Evolutionary conservation across 2,329 filamentous ascomycete species (phyloP).

Genomic region (Hypomyces rosellus): DNA sequence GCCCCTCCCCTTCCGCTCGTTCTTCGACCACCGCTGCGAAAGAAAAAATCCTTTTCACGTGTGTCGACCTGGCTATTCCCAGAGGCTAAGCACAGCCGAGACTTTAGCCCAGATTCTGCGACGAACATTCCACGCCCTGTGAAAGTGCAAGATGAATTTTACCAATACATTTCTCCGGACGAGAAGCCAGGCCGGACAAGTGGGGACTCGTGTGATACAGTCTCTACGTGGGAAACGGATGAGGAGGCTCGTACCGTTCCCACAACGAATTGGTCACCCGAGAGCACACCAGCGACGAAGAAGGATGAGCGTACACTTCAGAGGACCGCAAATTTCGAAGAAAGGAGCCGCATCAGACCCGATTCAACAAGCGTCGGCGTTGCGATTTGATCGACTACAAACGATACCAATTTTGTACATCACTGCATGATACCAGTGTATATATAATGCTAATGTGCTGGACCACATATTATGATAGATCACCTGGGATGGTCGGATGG

Average conservation of each 20-base stretch:
- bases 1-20: conserved; percentile 51
- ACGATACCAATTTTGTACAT: conserved; percentile 4
- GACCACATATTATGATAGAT: conserved; percentile 10
- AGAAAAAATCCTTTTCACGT: conserved; percentile 61
- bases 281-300: conserved; percentile 36
- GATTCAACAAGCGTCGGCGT: conserved; percentile 21
- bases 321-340: conserved; percentile 26
- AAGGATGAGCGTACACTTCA: conserved; percentile 37
- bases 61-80: conserved; percentile 56
- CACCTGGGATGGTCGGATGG: conserved; percentile 2
- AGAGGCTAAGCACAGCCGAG: conserved; percentile 29
- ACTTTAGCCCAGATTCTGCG: conserved; percentile 42
- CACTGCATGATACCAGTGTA: conserved; percentile 9
- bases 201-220: conserved; percentile 40
- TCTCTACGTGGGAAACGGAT: conserved; percentile 45
- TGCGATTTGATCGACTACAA: conserved; percentile 21
- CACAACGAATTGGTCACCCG: conserved; percentile 42
- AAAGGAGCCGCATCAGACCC: conserved; percentile 13
- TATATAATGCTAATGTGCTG: conserved; percentile 10
- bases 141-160: conserved; percentile 49
- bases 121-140: conserved; percentile 51
- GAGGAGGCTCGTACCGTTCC: conserved; percentile 39
- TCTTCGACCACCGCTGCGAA: conserved; percentile 53
- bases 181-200: conserved; percentile 30
- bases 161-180: conserved; percentile 44